Conservation (phyloP, 345 rosid genomes). For the Lagerstroemia speciosa region DNA sequence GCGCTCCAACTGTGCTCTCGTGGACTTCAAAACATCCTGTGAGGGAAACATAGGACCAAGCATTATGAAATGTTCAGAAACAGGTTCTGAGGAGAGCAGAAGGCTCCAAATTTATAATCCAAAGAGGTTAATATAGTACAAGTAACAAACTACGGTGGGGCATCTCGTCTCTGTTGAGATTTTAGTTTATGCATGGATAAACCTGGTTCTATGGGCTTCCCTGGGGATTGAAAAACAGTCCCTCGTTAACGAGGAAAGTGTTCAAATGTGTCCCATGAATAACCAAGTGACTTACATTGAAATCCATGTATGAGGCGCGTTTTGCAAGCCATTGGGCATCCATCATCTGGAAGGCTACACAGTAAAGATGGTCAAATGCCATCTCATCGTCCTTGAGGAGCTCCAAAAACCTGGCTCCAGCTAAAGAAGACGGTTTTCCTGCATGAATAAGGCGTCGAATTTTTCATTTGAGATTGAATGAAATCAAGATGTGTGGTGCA, state of each 20-base stretch:
- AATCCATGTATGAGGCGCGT: slow-evolving; percentile 87
- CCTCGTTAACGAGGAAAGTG: neutral
- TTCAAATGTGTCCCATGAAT: neutral
- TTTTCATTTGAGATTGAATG: neutral
- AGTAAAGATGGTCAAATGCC: slow-evolving; percentile 82
- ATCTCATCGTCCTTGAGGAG: slow-evolving; percentile 60
- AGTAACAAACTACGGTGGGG: neutral
- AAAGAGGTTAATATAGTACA: neutral
- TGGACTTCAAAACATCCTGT: slow-evolving; percentile 85
- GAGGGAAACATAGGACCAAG: neutral
- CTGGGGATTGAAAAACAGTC: too few relatives aligned
- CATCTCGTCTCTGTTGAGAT: too few relatives aligned
- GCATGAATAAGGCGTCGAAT: slow-evolving; percentile 1
- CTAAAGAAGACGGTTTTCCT: slow-evolving; percentile 69
- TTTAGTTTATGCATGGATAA: too few relatives aligned
- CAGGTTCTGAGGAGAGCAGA: neutral
- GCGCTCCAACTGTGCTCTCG: slow-evolving; percentile 73
- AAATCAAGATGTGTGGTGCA: neutral
- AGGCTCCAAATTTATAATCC: neutral
- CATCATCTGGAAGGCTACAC: slow-evolving; percentile 81
- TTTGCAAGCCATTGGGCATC: slow-evolving; percentile 96
- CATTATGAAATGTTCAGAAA: neutral
- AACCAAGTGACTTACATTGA: slow-evolving; percentile 43
- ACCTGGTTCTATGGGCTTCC: too few relatives aligned
- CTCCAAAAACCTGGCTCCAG: slow-evolving; percentile 55